Evolutionary conservation across 2,329 filamentous ascomycete genomes (phyloP), one percentile per base, ranked within the genome.

Genomic region (Nemania abortiva): DNA sequence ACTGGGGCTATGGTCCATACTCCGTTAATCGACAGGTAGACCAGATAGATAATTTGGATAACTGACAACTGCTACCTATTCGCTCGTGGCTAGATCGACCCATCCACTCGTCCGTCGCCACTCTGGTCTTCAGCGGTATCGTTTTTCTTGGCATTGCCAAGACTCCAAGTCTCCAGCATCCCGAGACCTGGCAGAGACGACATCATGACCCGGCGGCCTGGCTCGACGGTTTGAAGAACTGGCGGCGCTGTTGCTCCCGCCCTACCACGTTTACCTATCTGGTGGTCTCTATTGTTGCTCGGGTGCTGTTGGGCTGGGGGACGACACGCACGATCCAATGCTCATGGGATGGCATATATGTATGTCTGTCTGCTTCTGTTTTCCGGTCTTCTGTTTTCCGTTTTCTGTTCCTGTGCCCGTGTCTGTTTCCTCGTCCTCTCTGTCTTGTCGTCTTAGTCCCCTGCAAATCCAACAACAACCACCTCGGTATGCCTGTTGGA

Each of bases 311-410:
- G 7, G 76, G 77, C 59, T 81, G 79, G 79, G 72, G 74, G 34
- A 72, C 74, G 4, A 76, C 77, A 22, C 75, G 78, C 9, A 78
- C 76, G 2, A 76, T 80, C 7, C 79, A 77, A 67, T 80, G 74
- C 69, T 80, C 78, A 47, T 79, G 73, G 72, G 75, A 78, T 45
- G 79, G 79, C 15, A 68, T 80, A 47, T 74, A 80, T 72, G 79
- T 81, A 70, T 34, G 77, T 73, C 18, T 24, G 22, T 31, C 58
- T n/a, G n/a, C n/a, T n/a, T n/a, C n/a, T n/a, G n/a, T n/a, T n/a
- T n/a, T n/a, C n/a, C n/a, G n/a, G n/a, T n/a, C n/a, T n/a, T n/a
- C n/a, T n/a, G n/a, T n/a, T n/a, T n/a, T n/a, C n/a, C n/a, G n/a
- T n/a, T n/a, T n/a, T n/a, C n/a, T n/a, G n/a, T n/a, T n/a, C n/a